These are phyloP conservation scores for Lodderomyces parapsilosis DNA, from an alignment of 1,139 yeast species.

Conservation along the genomic window DNA sequence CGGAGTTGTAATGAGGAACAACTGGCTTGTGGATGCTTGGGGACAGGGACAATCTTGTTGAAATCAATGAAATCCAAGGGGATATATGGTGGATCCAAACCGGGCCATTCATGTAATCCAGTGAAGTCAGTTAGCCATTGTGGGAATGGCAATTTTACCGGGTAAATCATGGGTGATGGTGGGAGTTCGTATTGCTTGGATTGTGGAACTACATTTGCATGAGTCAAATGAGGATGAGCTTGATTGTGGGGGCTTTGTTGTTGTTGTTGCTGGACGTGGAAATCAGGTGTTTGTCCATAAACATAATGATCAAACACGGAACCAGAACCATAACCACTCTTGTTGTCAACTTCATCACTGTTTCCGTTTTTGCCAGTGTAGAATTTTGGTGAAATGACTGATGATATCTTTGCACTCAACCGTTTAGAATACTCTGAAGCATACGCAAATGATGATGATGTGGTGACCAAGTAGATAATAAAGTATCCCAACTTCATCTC, in stretches of 20 bases:
- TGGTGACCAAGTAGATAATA: not conserved
- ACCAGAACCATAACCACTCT: not conserved
- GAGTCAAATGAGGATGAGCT: not conserved
- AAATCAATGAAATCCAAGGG: slow-evolving; percentile 73
- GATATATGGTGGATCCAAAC: slow-evolving; percentile 79
- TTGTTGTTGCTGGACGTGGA: slow-evolving; percentile 1
- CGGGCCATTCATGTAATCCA: slow-evolving; percentile 80
- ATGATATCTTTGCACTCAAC: slow-evolving; percentile 5
- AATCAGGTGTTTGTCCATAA: slow-evolving; percentile 1
- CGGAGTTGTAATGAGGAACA: slow-evolving; percentile 40
- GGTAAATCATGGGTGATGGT: slow-evolving; percentile 12
- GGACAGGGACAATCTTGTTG: slow-evolving; percentile 36
- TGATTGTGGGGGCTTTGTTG: not conserved
- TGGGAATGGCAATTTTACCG: slow-evolving; percentile 56
- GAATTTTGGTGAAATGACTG: slow-evolving; percentile 5
- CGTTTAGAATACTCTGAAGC: not conserved
- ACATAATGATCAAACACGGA: not conserved
- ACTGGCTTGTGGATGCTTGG: slow-evolving; percentile 55
- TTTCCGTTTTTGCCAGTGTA: not conserved
- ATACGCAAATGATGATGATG: not conserved
- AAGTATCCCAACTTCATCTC: not conserved
- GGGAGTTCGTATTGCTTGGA: slow-evolving; percentile 6
- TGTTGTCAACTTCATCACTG: not conserved
- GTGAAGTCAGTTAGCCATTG: slow-evolving; percentile 76
- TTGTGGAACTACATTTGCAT: not conserved